Percentiles rank a stretch among this genome's conserved stretches.
These are phyloP conservation scores for Alternaria sp. DNA, from an alignment of 2,329 filamentous ascomycete species.

Conservation along the genomic window DNA sequence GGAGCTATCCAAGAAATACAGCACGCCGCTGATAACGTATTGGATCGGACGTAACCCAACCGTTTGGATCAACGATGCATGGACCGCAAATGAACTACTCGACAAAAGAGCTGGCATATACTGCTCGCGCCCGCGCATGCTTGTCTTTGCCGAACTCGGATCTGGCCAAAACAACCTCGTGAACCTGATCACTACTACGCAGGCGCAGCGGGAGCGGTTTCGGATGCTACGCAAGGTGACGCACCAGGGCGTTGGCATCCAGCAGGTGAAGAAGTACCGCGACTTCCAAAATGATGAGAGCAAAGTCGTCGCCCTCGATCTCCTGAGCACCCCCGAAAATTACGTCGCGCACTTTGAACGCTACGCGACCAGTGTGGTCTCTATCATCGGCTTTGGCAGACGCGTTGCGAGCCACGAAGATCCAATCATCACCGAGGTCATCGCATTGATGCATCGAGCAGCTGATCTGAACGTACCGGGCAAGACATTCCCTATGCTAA, in stretches of 20 bases:
- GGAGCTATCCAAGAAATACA: slow-evolving; percentile 57
- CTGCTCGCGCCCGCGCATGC: slow-evolving; percentile 56
- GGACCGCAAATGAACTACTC: slow-evolving; percentile 59
- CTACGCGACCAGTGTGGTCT: slow-evolving; percentile 61
- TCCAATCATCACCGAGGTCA: slow-evolving; percentile 66
- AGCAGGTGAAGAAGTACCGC: slow-evolving; percentile 62
- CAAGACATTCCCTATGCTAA: slow-evolving; percentile 64
- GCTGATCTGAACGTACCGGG: slow-evolving; percentile 59
- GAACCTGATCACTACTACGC: slow-evolving; percentile 43
- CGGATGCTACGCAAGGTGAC: slow-evolving; percentile 42
- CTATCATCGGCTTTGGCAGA: slow-evolving; percentile 64
- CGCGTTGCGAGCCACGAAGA: slow-evolving; percentile 59
- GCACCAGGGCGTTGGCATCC: slow-evolving; percentile 49
- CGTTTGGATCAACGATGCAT: slow-evolving; percentile 55
- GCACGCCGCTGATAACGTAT: slow-evolving; percentile 60
- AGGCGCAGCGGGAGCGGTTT: slow-evolving; percentile 38
- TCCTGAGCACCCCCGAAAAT: slow-evolving; percentile 53
- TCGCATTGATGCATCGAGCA: slow-evolving; percentile 63
- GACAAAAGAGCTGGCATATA: slow-evolving; percentile 61
- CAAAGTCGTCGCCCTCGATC: slow-evolving; percentile 57
- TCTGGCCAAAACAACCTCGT: slow-evolving; percentile 45
- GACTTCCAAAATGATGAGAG: slow-evolving; percentile 67
- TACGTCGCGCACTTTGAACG: slow-evolving; percentile 63
- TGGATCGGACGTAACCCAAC: slow-evolving; percentile 56
- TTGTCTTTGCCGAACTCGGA: slow-evolving; percentile 52